Evolutionary conservation across 2,329 filamentous ascomycete species (phyloP), one percentile per base, ranked within the genome.

Genomic region (Calcarisporium arbuscula): DNA sequence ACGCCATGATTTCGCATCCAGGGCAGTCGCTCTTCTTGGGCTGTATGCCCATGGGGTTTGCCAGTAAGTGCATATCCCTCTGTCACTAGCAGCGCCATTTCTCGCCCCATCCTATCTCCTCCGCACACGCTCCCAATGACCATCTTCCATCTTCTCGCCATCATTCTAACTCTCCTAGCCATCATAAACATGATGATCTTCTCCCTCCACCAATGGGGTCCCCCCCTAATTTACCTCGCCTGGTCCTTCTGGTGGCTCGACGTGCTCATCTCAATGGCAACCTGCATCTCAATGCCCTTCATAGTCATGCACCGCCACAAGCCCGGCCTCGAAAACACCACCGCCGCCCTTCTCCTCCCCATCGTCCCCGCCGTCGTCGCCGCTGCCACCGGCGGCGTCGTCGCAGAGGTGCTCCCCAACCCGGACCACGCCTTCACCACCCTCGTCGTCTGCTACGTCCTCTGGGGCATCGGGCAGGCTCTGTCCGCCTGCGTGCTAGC

Each of bases 1-100:
- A 39, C 0, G 73, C 70, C 12, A 82, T 86, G 80, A 69, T 85
- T 22, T 59, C 63, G 3, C 77, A 86, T 50, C 79, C 77, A 1
- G 70, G 69, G 2, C 77, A 86, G 48, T 79, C 74, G 2, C 64
- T 86, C 34, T 86, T 85, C 44, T 58, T 86, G 4, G 81, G 74
- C 0, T 80, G 77, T 0, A 70, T 82, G 20, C 80, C 80, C 1
- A 84, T 85, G 76, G 79, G 70, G 0, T 70, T 85, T 38, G 74
- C 77, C 0, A 84, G 60, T 63, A 41, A 40, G 55, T 51, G 19
- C 9, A 9, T 8, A 7, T 26, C 6, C 4, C 18, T 30, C 17
- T 15, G 15, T 22, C n/a, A n/a, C n/a, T n/a, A n/a, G n/a, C n/a
- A n/a, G 15, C 20, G 27, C 10, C 6, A n/a, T 2, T 3, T 19